Conservation (phyloP, 495 filamentous ascomycete species). For the Penicillium parvum region DNA sequence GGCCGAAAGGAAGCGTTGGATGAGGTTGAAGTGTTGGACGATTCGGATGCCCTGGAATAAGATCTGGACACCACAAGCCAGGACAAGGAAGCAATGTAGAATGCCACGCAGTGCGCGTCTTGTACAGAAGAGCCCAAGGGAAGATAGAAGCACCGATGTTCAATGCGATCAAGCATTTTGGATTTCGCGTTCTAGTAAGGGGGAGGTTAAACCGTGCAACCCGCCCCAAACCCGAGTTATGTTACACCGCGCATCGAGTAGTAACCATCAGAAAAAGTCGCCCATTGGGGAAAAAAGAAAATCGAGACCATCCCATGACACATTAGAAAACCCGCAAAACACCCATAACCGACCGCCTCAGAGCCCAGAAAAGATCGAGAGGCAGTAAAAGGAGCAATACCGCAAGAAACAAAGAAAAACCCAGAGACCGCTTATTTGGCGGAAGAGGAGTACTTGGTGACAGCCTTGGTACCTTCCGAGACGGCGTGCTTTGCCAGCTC, state of each 20-base stretch:
- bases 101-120: not conserved
- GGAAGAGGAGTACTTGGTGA: slow-evolving; percentile 99
- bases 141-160: slow-evolving; percentile 14
- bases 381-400: slow-evolving; percentile 49
- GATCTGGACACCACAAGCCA: not conserved
- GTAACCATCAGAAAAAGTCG: slow-evolving; percentile 65
- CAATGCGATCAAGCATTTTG: slow-evolving; percentile 52
- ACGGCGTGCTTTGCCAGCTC: slow-evolving; percentile 99
- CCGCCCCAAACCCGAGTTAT: slow-evolving; percentile 57
- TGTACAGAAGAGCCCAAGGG: slow-evolving; percentile 6
- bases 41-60: slow-evolving; percentile 50
- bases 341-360: slow-evolving; percentile 60
- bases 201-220: slow-evolving; percentile 33
- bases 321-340: slow-evolving; percentile 75
- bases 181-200: slow-evolving; percentile 45
- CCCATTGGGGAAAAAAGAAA: slow-evolving; percentile 54
- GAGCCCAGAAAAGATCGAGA: slow-evolving; percentile 55
- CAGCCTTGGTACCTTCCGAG: slow-evolving; percentile 98
- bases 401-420: slow-evolving; percentile 41
- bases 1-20: slow-evolving; percentile 73
- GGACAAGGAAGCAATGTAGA: not conserved
- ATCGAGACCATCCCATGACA: slow-evolving; percentile 84
- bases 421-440: slow-evolving; percentile 77
- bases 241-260: slow-evolving; percentile 70
- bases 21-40: slow-evolving; percentile 83